phyloP scores from a whole-genome alignment of 2,329 filamentous ascomycete genomes.

The Simplicillium sp. region DNA sequence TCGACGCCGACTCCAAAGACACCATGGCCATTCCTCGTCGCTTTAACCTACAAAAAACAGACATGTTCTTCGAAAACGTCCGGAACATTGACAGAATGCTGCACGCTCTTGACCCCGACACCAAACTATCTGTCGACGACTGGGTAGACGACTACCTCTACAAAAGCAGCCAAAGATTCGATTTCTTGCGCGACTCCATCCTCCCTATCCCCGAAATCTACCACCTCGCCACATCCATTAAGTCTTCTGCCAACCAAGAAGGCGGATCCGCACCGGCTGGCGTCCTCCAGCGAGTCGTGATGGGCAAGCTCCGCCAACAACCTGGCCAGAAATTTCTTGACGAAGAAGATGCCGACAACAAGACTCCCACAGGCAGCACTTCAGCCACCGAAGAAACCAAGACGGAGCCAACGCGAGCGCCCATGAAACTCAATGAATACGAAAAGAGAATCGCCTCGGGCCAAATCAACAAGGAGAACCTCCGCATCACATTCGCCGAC shows the following conservation, averaged over 20 bases:
- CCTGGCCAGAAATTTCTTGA: constrained; percentile 19
- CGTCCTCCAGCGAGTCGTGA: constrained; percentile 19
- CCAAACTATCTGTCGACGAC: not conserved
- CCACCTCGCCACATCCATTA: constrained; percentile 24
- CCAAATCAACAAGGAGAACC: constrained; percentile 70
- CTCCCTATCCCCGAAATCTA: constrained; percentile 29
- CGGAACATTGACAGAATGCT: constrained; percentile 38
- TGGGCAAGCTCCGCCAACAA: constrained; percentile 21
- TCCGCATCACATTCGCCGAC: constrained; percentile 79
- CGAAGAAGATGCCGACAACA: constrained; percentile 16
- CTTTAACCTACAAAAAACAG: constrained; percentile 21
- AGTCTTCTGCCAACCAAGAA: constrained; percentile 12
- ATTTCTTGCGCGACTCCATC: constrained; percentile 22
- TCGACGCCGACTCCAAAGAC: constrained; percentile 8
- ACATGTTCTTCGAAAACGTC: constrained; percentile 35
- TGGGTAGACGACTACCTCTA: not conserved
- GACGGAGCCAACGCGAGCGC: constrained; percentile 11
- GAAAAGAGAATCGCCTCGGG: constrained; percentile 77
- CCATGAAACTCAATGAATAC: constrained; percentile 54
- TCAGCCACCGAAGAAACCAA: constrained; percentile 20
- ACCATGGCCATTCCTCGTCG: not conserved
- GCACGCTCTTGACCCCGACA: constrained; percentile 20
- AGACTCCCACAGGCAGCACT: constrained; percentile 13
- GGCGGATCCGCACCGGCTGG: constrained; percentile 13
- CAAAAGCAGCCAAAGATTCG: constrained; percentile 7